Percentiles rank a stretch among this genome's conserved stretches.
phyloP scores from a whole-genome alignment of 2,329 filamentous ascomycete species.

The Aspergillaceae sp. region DNA sequence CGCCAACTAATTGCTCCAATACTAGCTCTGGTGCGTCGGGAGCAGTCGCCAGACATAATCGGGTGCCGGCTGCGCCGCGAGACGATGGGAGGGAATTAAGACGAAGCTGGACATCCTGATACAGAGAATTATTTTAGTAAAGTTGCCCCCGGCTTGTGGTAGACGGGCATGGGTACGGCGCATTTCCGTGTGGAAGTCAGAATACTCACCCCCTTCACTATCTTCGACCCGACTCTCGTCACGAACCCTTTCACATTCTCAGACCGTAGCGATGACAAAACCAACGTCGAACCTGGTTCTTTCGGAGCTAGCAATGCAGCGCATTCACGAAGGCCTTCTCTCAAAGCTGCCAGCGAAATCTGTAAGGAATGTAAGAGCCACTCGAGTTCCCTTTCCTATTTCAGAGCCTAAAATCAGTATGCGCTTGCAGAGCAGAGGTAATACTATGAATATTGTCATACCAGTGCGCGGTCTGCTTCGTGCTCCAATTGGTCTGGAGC shows the following conservation, averaged over 20 bases:
- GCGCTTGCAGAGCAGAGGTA: not conserved
- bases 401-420: conserved; percentile 1
- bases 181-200: conserved; percentile 26
- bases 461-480: conserved; percentile 47
- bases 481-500: conserved; percentile 41
- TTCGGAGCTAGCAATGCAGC: conserved; percentile 75
- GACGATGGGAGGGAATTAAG: conserved; percentile 48
- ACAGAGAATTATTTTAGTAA: not conserved
- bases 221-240: conserved; percentile 78
- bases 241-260: conserved; percentile 89
- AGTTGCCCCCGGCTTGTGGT: not conserved
- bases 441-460: conserved; percentile 17
- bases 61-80: conserved; percentile 43
- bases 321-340: conserved; percentile 76
- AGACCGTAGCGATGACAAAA: conserved; percentile 75
- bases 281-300: conserved; percentile 79
- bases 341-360: conserved; percentile 53
- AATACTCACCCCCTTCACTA: conserved; percentile 68
- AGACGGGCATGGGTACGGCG: not conserved
- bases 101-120: conserved; percentile 65
- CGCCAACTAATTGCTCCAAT: conserved; percentile 61
- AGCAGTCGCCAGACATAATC: conserved; percentile 44
- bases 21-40: conserved; percentile 50
- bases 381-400: conserved; percentile 50
- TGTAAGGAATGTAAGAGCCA: conserved; percentile 56